phyloP scores from a whole-genome alignment of 106 monocot species.

The Dendrobium nobile region DNA sequence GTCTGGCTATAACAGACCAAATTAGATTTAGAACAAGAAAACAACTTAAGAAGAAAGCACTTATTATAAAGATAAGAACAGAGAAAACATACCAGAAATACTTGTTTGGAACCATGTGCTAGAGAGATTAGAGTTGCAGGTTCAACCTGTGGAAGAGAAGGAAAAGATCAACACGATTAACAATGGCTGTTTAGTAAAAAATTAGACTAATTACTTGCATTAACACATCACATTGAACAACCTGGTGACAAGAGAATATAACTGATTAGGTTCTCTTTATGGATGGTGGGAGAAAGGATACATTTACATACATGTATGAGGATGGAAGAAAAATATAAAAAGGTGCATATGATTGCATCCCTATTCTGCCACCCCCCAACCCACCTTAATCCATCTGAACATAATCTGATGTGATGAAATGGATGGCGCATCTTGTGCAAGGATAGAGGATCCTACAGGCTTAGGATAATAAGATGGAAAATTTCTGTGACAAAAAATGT shows the following conservation, averaged over 20 bases:
- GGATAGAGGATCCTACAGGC: not conserved
- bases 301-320: not conserved
- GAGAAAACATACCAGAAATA: slow-evolving; percentile 73
- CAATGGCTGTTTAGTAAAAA: not conserved
- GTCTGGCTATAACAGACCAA: not conserved
- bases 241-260: not conserved
- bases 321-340: not conserved
- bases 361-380: not conserved
- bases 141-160: slow-evolving; percentile 58
- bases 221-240: not conserved
- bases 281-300: not conserved
- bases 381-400: not conserved
- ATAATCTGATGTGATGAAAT: not conserved
- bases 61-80: not conserved
- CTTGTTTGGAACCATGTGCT: slow-evolving; percentile 94
- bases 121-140: slow-evolving; percentile 88
- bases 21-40: not conserved
- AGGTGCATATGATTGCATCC: not conserved
- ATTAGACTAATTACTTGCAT: not conserved
- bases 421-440: not conserved
- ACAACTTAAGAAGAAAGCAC: not conserved
- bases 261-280: not conserved
- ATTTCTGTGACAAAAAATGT: too few relatives aligned
- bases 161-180: not conserved
- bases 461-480: not conserved